Evolutionary conservation across 768 basidiomycete genomes (phyloP), one percentile per base, ranked within the genome.

Genomic region (Boletus coccyginus): DNA sequence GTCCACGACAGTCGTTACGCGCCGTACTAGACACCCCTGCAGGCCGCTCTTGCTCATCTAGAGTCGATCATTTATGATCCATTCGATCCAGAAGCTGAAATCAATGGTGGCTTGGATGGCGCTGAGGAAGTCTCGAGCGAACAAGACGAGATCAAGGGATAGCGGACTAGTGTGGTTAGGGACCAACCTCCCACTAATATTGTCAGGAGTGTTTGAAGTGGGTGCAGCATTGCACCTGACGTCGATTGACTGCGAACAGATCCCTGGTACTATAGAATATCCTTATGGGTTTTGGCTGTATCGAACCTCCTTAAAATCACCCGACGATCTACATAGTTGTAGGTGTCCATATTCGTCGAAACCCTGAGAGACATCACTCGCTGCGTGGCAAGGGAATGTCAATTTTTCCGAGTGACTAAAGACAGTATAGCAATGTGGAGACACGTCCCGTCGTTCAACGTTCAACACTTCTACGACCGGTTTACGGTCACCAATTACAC

Each of bases 21-120:
- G 56, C 93, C 93, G 64, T 95, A 95, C 84, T 95, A 89, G 88
- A 81, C 73, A 65, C 64, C 50, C 48, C 48, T 50, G 62, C 75
- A 93, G 91, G 92, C 88, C 46, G 88, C 91, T 24, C 85, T 93
- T 56, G 86, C 80, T 16, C 83, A 93, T 73, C 79, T 94, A 56
- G 91, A 94, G 68, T 88, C 86, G 50, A 90, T 94, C 74, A 88
- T 92, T 54, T 72, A 84, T 69, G 75, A 92, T 73, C 78, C 80
- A 10, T 66, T 64, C 60, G 27, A 53, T 45, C 51, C 48, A 35
- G 43, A 43, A 36, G 38, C 59, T 38, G 47, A 54, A 16, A 49
- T 59, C 58, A 66, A 68, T 47, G 66, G 60, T 19, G 29, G 42
- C 38, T 17, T 43, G 32, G 58, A 62, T 10, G 63, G 33, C 42